Conservation (phyloP, 2,329 filamentous ascomycete genomes). For the Aspergillus luchuensis region DNA sequence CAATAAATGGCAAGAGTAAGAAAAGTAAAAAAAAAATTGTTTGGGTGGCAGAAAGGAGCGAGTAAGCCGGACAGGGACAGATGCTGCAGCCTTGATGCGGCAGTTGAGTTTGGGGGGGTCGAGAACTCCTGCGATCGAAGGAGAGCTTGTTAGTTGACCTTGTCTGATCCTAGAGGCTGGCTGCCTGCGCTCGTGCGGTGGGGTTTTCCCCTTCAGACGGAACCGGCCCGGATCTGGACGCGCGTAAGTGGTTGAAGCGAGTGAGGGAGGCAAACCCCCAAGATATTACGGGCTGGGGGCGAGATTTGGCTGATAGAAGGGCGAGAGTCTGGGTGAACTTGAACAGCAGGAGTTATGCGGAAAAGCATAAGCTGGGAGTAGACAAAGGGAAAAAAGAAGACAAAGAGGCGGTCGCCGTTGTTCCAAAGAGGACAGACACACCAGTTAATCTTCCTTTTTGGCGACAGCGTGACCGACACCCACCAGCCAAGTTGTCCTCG, state of each 20-base stretch:
- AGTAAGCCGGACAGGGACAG: slow-evolving; percentile 11
- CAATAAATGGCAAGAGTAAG: background rate
- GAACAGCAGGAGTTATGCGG: background rate
- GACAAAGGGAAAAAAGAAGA: background rate
- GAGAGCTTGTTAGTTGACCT: slow-evolving; percentile 15
- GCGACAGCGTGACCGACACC: background rate
- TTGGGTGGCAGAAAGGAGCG: slow-evolving; percentile 13
- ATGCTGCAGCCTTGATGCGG: slow-evolving; percentile 17
- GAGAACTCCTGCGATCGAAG: slow-evolving; percentile 16
- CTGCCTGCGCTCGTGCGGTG: slow-evolving; percentile 28
- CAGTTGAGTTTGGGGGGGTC: slow-evolving; percentile 4
- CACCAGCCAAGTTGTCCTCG: background rate
- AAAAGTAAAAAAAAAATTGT: slow-evolving; percentile 1
- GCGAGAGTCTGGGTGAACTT: background rate
- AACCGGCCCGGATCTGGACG: slow-evolving; percentile 27
- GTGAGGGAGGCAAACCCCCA: slow-evolving; percentile 10
- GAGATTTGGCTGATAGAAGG: background rate
- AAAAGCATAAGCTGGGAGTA: background rate
- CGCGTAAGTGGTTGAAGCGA: slow-evolving; percentile 26
- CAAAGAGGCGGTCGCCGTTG: background rate
- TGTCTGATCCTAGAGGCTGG: slow-evolving; percentile 20
- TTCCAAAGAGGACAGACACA: background rate
- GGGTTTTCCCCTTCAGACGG: slow-evolving; percentile 22
- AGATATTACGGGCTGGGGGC: background rate
- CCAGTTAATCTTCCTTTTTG: background rate